Percentiles rank a stretch among this genome's conserved stretches.
Evolutionary conservation across 495 filamentous ascomycete genomes (phyloP).

Genomic region (Platismatia glauca): DNA sequence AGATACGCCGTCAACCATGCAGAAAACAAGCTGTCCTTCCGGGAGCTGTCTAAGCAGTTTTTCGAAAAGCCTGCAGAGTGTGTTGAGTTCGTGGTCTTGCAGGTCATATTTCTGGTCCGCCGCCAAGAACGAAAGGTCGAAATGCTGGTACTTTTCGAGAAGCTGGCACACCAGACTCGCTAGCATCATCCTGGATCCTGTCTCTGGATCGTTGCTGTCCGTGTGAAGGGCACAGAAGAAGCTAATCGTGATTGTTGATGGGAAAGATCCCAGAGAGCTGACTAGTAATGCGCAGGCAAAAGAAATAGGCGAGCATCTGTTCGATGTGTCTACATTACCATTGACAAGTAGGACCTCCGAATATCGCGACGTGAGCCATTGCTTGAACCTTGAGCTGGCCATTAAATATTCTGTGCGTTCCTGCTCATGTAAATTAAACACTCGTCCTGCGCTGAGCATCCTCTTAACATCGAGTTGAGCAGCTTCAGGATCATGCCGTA

Average conservation of each 20-base stretch:
- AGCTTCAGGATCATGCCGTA: not conserved
- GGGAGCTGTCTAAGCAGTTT: not conserved
- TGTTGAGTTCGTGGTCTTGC: not conserved
- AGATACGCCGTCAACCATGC: slow-evolving; percentile 3
- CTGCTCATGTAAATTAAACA: not conserved
- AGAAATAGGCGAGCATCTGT: not conserved
- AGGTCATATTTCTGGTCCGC: not conserved
- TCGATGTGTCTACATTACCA: not conserved
- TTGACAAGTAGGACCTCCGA: slow-evolving; percentile 7
- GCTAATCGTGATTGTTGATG: not conserved
- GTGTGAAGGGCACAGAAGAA: slow-evolving; percentile 6
- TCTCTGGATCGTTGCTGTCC: not conserved
- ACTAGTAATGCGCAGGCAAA: not conserved
- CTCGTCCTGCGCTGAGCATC: not conserved
- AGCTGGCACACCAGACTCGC: slow-evolving; percentile 3
- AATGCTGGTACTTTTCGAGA: not conserved
- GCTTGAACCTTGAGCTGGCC: not conserved
- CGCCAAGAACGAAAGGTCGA: slow-evolving; percentile 1
- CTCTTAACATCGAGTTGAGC: not conserved
- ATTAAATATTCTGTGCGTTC: slow-evolving; percentile 2
- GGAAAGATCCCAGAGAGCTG: not conserved
- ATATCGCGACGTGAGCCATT: slow-evolving; percentile 7
- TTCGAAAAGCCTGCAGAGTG: not conserved
- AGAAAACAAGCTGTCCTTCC: not conserved
- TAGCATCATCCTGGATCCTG: not conserved